Conservation (phyloP, 805 yeast species). For the Lachancea meyersii region DNA sequence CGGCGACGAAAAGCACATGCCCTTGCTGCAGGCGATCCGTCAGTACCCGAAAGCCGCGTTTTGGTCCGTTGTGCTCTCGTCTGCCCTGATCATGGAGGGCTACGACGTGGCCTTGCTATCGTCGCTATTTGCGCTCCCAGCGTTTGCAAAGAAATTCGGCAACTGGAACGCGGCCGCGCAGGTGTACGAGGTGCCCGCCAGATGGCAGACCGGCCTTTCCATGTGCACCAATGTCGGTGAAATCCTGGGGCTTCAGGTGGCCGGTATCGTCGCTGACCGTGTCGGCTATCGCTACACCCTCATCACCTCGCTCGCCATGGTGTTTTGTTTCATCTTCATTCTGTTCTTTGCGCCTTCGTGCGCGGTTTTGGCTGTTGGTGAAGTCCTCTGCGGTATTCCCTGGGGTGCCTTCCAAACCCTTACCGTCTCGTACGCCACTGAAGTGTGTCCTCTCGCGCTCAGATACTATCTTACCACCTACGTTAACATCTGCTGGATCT, state of each 20-base stretch:
- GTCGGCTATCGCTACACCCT: slow-evolving; percentile 41
- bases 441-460: slow-evolving; percentile 46
- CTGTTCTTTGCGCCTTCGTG: slow-evolving; percentile 41
- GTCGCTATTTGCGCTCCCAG: slow-evolving; percentile 41
- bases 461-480: slow-evolving; percentile 44
- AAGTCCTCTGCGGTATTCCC: slow-evolving; percentile 39
- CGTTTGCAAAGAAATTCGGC: slow-evolving; percentile 40
- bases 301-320: slow-evolving; percentile 27
- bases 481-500: slow-evolving; percentile 46
- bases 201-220: slow-evolving; percentile 37
- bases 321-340: slow-evolving; percentile 39
- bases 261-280: slow-evolving; percentile 41
- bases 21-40: slow-evolving; percentile 33
- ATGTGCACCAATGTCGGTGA: slow-evolving; percentile 34
- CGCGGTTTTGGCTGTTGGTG: slow-evolving; percentile 38
- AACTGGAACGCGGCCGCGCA: slow-evolving; percentile 19
- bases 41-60: slow-evolving; percentile 40
- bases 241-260: slow-evolving; percentile 40
- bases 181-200: slow-evolving; percentile 33
- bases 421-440: slow-evolving; percentile 48
- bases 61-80: slow-evolving; percentile 41
- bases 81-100: slow-evolving; percentile 44
- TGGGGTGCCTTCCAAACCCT: slow-evolving; percentile 52
- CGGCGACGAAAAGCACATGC: slow-evolving; percentile 23
- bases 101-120: slow-evolving; percentile 38